Conservation (phyloP, 352 stramenopile species). For the Halophytophthora polymorphica region DNA sequence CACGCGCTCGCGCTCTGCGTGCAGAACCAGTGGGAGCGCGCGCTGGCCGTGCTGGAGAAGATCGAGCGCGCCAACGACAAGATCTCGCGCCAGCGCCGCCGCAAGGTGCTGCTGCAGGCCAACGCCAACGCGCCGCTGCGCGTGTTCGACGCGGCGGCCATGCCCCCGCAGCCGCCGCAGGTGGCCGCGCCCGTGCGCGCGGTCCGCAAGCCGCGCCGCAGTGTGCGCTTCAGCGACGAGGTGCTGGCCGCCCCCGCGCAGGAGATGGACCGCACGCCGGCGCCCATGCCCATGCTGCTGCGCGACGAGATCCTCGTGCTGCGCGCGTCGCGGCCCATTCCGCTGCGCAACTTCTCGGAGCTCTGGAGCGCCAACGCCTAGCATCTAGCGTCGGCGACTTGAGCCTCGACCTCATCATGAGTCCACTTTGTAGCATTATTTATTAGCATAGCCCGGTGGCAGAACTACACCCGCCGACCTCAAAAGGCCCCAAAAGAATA, state of each 20-base stretch:
- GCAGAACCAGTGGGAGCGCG: conserved; percentile 76
- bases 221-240: conserved; percentile 62
- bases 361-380: conserved; percentile 59
- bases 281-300: conserved; percentile 58
- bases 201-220: conserved; percentile 21
- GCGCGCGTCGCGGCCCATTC: conserved; percentile 67
- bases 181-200: conserved; percentile 19
- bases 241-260: conserved; percentile 40
- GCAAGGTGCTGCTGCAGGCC: conserved; percentile 52
- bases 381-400: too few relatives aligned
- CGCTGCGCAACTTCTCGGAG: conserved; percentile 73
- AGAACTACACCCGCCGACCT: not conserved
- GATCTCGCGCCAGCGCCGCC: conserved; percentile 63
- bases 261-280: conserved; percentile 53
- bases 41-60: conserved; percentile 72
- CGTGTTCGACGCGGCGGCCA: conserved; percentile 18
- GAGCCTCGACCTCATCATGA: conserved; percentile 9
- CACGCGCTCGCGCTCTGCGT: conserved; percentile 64
- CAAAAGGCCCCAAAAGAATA: too few relatives aligned
- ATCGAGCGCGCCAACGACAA: conserved; percentile 80
- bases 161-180: conserved; percentile 24
- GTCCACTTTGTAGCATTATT: conserved; percentile 42
- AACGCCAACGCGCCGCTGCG: conserved; percentile 37
- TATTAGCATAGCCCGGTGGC: conserved; percentile 21
- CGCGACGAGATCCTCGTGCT: conserved; percentile 80